Evolutionary conservation across 2,329 filamentous ascomycete genomes (phyloP).

Genomic region (Fusarium compactum): DNA sequence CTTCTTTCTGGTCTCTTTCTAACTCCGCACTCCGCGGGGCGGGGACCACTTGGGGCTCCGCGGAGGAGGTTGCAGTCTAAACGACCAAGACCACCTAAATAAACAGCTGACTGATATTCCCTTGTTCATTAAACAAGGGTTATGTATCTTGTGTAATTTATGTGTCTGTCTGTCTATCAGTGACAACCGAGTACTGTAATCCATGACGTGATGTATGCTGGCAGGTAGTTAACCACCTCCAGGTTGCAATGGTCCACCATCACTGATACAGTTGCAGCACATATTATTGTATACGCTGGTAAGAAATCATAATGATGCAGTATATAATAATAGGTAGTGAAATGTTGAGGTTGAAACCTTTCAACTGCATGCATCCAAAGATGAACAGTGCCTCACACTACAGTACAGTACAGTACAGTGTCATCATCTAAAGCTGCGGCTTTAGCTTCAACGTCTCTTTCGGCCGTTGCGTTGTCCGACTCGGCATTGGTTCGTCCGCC

Average conservation of each 20-base stretch:
- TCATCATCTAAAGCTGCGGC: conserved; percentile 4
- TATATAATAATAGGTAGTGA: background rate
- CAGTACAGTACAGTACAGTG: background rate
- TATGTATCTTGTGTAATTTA: background rate
- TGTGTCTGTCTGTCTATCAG: background rate
- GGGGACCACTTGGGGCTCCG: conserved; percentile 13
- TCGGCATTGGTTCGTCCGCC: conserved; percentile 10
- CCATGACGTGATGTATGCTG: background rate
- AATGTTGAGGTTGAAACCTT: background rate
- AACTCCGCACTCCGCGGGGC: conserved; percentile 43
- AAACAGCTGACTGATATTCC: background rate
- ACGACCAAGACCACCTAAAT: background rate
- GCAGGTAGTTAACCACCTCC: background rate
- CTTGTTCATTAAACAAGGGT: background rate
- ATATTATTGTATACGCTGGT: background rate
- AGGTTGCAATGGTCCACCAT: background rate
- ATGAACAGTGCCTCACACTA: background rate
- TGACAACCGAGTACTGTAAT: background rate
- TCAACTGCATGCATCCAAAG: background rate
- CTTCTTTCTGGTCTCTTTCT: conserved; percentile 1
- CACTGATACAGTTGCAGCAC: conserved; percentile 1
- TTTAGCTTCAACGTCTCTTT: conserved; percentile 30
- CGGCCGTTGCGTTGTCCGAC: conserved; percentile 34
- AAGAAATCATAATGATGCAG: conserved; percentile 15
- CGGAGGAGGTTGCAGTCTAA: conserved; percentile 17